phyloP scores from a whole-genome alignment of 108 stramenopile species.

The Fragilariopsis cylindrus region DNA sequence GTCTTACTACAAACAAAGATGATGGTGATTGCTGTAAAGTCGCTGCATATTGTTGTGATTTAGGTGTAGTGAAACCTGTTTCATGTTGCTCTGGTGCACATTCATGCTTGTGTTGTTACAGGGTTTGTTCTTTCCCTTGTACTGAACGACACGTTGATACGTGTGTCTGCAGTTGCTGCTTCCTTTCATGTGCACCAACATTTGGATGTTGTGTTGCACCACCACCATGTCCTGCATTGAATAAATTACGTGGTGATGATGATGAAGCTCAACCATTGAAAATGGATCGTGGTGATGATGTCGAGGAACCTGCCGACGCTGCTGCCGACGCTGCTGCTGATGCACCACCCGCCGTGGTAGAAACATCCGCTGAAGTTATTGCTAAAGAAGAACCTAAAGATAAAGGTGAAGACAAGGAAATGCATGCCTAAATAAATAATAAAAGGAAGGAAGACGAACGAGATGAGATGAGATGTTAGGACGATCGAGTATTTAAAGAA shows the following conservation, averaged over 20 bases:
- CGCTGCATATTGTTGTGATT: not conserved
- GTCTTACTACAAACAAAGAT: conserved; percentile 5
- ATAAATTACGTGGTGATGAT: conserved; percentile 1
- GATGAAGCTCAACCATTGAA: not conserved
- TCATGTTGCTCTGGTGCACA: not conserved
- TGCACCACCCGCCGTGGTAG: too few relatives aligned
- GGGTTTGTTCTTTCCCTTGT: not conserved
- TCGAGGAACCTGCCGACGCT: too few relatives aligned
- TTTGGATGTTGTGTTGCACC: not conserved
- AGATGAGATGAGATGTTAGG: too few relatives aligned
- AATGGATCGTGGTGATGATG: not conserved
- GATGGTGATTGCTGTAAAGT: conserved; percentile 11
- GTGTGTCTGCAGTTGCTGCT: conserved; percentile 9
- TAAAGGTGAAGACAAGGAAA: too few relatives aligned
- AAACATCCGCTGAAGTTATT: too few relatives aligned
- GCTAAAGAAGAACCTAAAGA: too few relatives aligned
- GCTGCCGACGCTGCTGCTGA: too few relatives aligned
- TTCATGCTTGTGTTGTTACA: not conserved
- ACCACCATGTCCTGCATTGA: conserved; percentile 3
- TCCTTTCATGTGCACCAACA: not conserved
- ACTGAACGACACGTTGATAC: not conserved
- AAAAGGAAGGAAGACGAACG: too few relatives aligned
- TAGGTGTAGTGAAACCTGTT: not conserved
- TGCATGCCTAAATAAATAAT: too few relatives aligned
- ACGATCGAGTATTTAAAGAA: too few relatives aligned